Percentiles rank a stretch among this genome's conserved stretches.
Conservation (phyloP, 768 basidiomycete species). For the Dictyophora rubrovolvata region DNA sequence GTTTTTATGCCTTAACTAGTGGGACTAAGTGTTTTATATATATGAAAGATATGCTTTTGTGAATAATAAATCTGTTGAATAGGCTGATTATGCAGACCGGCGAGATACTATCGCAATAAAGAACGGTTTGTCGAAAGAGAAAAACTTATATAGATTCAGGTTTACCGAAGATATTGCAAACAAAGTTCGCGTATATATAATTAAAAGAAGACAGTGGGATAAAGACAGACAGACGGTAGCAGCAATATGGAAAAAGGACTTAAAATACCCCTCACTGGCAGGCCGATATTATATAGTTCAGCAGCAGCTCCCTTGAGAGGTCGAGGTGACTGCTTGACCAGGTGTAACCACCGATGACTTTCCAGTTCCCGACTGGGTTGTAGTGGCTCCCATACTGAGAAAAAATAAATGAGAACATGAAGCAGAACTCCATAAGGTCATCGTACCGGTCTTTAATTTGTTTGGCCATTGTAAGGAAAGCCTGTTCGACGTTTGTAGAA, state of each 20-base stretch:
- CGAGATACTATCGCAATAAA: neutral
- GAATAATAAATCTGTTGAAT: too few species aligned
- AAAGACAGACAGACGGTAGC: neutral
- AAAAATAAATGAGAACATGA: neutral
- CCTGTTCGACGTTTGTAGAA: slow-evolving; percentile 97
- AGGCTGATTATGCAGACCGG: too few species aligned
- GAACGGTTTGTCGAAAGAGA: neutral
- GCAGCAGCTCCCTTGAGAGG: slow-evolving; percentile 62
- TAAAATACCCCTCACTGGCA: too few species aligned
- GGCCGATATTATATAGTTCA: slow-evolving; percentile 20
- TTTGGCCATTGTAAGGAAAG: slow-evolving; percentile 98
- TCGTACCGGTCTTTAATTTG: slow-evolving; percentile 84
- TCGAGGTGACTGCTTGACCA: slow-evolving; percentile 72
- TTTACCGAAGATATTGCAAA: neutral
- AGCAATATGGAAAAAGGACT: neutral
- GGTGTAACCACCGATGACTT: slow-evolving; percentile 80
- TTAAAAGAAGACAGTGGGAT: neutral
- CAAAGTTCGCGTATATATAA: neutral
- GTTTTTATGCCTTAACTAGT: too few species aligned
- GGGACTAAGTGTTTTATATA: too few species aligned
- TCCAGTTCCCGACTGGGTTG: slow-evolving; percentile 63
- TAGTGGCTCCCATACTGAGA: slow-evolving; percentile 75
- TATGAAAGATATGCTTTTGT: too few species aligned
- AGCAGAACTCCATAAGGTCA: neutral
- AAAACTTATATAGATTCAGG: neutral